Evolutionary conservation across 2,329 filamentous ascomycete species (phyloP).

Genomic region (Arthrobotrys pseudoclavata): DNA sequence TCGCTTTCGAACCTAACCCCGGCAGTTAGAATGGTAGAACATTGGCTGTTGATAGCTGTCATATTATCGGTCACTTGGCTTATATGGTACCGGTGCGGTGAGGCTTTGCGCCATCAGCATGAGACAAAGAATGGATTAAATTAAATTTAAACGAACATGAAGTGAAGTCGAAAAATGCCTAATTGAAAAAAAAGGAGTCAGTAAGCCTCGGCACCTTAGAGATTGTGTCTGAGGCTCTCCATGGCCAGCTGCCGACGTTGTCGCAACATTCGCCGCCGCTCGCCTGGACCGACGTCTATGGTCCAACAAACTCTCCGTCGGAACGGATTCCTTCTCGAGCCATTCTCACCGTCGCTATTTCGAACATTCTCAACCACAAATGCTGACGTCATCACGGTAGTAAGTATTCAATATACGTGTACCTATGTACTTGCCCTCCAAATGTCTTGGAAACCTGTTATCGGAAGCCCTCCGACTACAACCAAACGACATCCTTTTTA

Average conservation of each 20-base stretch:
- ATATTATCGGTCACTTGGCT: not conserved
- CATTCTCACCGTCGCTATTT: not conserved
- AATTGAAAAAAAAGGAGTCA: not conserved
- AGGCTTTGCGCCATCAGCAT: slow-evolving; percentile 29
- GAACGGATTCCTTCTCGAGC: slow-evolving; percentile 7
- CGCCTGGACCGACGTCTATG: slow-evolving; percentile 21
- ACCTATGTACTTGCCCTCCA: too few relatives aligned
- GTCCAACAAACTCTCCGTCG: slow-evolving; percentile 36
- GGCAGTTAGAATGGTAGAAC: slow-evolving; percentile 16
- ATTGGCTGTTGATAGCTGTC: slow-evolving; percentile 17
- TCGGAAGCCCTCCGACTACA: too few relatives aligned
- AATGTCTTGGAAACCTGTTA: slow-evolving; percentile 1
- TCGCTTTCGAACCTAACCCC: not conserved
- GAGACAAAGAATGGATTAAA: slow-evolving; percentile 7
- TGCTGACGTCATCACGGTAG: slow-evolving; percentile 14
- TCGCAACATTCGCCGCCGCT: slow-evolving; percentile 21
- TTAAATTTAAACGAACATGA: not conserved
- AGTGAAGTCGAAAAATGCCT: slow-evolving; percentile 1
- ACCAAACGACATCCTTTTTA: not conserved
- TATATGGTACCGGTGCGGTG: not conserved
- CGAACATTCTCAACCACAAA: not conserved
- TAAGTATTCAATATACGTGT: not conserved
- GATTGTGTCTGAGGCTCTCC: slow-evolving; percentile 16
- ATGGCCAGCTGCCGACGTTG: slow-evolving; percentile 13
- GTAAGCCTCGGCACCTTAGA: slow-evolving; percentile 19